Evolutionary conservation across 257 asterid genomes (phyloP), one percentile per base, ranked within the genome.

Genomic region (Solanum sejunctum): DNA sequence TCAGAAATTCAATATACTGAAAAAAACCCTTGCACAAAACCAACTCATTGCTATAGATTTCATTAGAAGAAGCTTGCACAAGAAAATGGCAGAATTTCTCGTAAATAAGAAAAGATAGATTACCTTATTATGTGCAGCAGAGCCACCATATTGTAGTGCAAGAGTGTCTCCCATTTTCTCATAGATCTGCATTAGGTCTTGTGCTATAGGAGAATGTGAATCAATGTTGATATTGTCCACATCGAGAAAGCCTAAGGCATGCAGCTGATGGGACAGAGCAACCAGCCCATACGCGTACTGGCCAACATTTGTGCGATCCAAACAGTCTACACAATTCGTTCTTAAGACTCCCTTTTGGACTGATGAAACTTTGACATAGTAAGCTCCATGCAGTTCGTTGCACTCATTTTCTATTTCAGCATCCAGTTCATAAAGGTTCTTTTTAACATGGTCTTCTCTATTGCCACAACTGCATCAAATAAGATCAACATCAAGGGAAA

Each of bases 81-180:
- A 26, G 72, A 64, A 26, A 28, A 32, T 66, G 13, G 47, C 73
- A 28, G 73, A 66, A 32, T 66, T 66, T 66, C 12, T 32, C 45
- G 3, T 66, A 66, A 66, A 66, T 66, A 66, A 5, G 21, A 1
- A 8, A 32, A 7, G 43, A 75, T 17, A 73, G 43, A 49, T 80
- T 87, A 96, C 99, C 99, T 96, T 96, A 78, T 96, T 95, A 88
- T 96, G 99, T 58, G 99, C 99, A 10, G 97, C 97, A 88, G 99
- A 96, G 83, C 98, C 99, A 87, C 99, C 98, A 88, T 95, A 96
- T 73, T 96, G 99, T 16, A 93, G 83, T 81, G 99, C 96, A 85
- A 96, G 98, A 43, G 95, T 93, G 86, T 96, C 99, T 3, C 99
- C 98, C 99, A 96, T 96, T 71, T 92, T 93, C 86, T 96, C 98